Evolutionary conservation across 352 stramenopile genomes (phyloP), one percentile per base, ranked within the genome.

Genomic region (Sclerospora graminicola): DNA sequence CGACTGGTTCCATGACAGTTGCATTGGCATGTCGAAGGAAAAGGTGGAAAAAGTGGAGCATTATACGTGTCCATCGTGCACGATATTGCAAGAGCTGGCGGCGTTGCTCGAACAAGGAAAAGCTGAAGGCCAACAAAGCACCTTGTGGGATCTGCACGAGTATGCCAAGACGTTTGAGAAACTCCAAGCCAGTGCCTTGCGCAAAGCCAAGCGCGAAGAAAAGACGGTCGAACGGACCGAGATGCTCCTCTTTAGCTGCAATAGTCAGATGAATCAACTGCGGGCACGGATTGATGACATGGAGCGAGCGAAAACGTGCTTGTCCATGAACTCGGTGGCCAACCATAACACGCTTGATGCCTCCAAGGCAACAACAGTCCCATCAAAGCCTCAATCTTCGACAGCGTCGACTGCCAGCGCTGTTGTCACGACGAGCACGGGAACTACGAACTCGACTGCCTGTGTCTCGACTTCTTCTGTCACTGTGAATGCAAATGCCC

Each of bases 11-110:
- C 82, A 94, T 40, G 82, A 92, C 51, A 85, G 82, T 29, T 94
- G 82, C 35, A 91, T 94, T 51, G 81, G 81, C 4, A 85, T 94
- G 67, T 91, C 80, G 0, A 92, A 94, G 54, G 84, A 95, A 26
- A 95, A 96, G 53, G 91, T 84, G 0, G 89, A 97, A 48, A 97
- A 96, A 40, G 82, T 94, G n/a, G 91, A 97, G 32, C 92, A 97
- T 40, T 98, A 97, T 60, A 90, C 90, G 0, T 98, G 93, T 51
- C 75, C 95, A 20, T 94, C 88, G 14, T 98, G 93, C 54, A 86
- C 61, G n/a, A 84, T 95, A 40, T 68, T 95, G n/a, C 71, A 89
- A 46, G 74, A 95, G 10, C 84, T 96, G 34, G 63, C 79, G 36
- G 53, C 51, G 9, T 75, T 82, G 47, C 54, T 94, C 9, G 45